Base-by-base conservation (phyloP, 2,329 filamentous ascomycete genomes). In the Thelonectria blattea region DNA sequence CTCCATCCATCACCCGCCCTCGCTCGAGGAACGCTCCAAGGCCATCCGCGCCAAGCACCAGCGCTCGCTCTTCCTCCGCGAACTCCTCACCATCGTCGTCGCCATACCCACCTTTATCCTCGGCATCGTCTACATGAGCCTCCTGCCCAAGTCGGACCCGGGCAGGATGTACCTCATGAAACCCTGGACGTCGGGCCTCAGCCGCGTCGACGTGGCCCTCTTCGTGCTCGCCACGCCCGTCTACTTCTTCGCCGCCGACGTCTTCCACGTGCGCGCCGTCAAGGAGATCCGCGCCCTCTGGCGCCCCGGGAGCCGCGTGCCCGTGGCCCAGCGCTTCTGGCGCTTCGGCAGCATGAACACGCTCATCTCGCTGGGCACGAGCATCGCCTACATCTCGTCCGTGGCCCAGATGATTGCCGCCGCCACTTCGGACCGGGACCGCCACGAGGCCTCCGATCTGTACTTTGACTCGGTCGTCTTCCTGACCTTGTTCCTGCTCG, bases 311-410 rank as follows among this genome's bases (percentile, higher is more conserved):
- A 96, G 92, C 72, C 86, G 84, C 39, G 89, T 89, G 1, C 91
- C 92, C 0, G 73, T 96, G 4, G 68, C 91, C 15, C 85, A 89
- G 67, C 83, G 93, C 14, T 93, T 97, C 71, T 92, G 93, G 74
- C 88, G 91, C n/a, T 97, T 97, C 71, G 93, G 93, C 9, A 97
- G 93, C 79, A 97, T 97, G 93, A 96, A 96, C 72, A 90, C 96
- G 79, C 84, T 97, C 61, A 93, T 97, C 76, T 95, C 91, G 8
- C 83, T 96, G 2, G 93, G 93, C 6, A 96, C 93, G 0, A 90
- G 87, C 2, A 92, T 97, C 61, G 93, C 93, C 1, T 97, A 96
- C 73, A 80, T 96, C 63, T 89, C 92, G 0, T 96, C 92, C 0
- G 79, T 96, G 22, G 89, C 87, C 15, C 88, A 96, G 65, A 83